A percentile compares a stretch with the other conserved stretches of the same genome.
phyloP scores from a whole-genome alignment of 169 alveolate genomes.

The Theileria orientalis region DNA sequence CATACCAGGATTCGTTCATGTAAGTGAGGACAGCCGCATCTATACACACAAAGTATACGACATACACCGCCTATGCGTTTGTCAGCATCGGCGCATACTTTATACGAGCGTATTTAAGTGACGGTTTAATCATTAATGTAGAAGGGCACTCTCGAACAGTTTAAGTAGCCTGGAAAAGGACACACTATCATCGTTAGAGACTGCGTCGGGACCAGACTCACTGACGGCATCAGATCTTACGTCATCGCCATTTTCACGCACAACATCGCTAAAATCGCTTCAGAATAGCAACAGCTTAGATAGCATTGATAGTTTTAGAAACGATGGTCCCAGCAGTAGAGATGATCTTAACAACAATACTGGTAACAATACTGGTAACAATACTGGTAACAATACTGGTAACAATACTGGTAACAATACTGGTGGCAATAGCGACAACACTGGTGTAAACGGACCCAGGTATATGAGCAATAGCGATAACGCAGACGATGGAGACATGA shows the following conservation, averaged over 20 bases:
- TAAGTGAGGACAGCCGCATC: neutral
- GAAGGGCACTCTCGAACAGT: slow-evolving; percentile 57
- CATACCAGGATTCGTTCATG: slow-evolving; percentile 67
- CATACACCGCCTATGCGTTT: too few species aligned
- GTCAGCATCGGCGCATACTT: neutral
- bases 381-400: too few species aligned
- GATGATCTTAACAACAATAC: too few species aligned
- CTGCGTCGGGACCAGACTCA: slow-evolving; percentile 2
- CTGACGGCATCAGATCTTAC: neutral
- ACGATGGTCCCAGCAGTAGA: too few species aligned
- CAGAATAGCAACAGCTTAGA: too few species aligned
- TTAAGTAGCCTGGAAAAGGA: slow-evolving; percentile 43
- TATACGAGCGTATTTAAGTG: neutral
- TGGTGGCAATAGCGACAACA: too few species aligned
- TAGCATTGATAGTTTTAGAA: too few species aligned
- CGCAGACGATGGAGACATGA: neutral
- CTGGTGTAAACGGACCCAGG: too few species aligned
- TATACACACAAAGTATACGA: neutral
- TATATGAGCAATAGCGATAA: too few species aligned
- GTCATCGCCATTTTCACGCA: slow-evolving; percentile 14
- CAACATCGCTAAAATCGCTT: neutral
- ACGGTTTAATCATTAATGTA: neutral
- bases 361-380: too few species aligned
- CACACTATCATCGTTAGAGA: neutral
- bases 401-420: too few species aligned